Percentiles rank a stretch among this genome's conserved stretches.
phyloP scores from a whole-genome alignment of 257 asterid genomes.

The Pogostemon cablin region DNA sequence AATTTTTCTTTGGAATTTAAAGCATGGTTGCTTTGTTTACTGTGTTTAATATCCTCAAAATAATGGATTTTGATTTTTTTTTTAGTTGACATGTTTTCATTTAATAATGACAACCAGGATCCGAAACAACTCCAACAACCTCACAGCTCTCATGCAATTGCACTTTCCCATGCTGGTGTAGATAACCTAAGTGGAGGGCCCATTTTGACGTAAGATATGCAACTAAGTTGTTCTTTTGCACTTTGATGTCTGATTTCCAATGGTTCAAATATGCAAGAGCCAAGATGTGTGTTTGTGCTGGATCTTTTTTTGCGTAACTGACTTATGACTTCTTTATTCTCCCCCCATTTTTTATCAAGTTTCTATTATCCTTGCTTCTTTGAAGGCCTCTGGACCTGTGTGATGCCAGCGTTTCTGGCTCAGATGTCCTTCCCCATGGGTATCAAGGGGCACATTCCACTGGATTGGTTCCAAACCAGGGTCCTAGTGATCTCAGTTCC shows the following conservation, averaged over 20 bases:
- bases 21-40: conserved; percentile 14
- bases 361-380: conserved; percentile 29
- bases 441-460: conserved; percentile 69
- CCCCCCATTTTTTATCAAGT: not conserved
- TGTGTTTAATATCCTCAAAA: conserved; percentile 1
- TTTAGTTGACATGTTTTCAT: conserved; percentile 29
- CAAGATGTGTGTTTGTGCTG: conserved; percentile 25
- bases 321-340: conserved; percentile 9
- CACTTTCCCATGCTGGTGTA: conserved; percentile 79
- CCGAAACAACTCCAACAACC: conserved; percentile 82
- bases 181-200: conserved; percentile 75
- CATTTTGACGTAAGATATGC: conserved; percentile 73
- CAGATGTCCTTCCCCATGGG: conserved; percentile 65
- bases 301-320: conserved; percentile 16
- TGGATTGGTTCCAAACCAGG: conserved; percentile 64
- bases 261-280: conserved; percentile 20
- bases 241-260: not conserved
- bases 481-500: conserved; percentile 56
- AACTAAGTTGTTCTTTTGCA: conserved; percentile 27
- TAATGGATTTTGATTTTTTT: conserved; percentile 24
- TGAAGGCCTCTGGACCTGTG: conserved; percentile 91
- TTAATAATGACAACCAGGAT: conserved; percentile 64
- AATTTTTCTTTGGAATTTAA: conserved; percentile 21
- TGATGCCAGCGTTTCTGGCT: conserved; percentile 57
- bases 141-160: conserved; percentile 78